Conservation (phyloP, 768 basidiomycete species). For the Hygrophoropsis aurantiaca region DNA sequence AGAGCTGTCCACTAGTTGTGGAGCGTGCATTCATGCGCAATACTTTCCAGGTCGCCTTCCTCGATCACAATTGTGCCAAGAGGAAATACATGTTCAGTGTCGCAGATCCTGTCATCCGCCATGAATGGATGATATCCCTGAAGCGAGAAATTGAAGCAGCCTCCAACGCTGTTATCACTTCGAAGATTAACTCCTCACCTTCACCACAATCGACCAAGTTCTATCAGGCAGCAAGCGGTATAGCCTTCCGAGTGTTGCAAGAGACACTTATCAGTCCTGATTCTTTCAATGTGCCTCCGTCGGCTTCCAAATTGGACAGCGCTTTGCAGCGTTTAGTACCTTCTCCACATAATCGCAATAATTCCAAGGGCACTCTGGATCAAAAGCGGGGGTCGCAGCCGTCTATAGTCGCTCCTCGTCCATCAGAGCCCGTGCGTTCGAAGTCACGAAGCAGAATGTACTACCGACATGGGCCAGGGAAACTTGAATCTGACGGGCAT, state of each 20-base stretch:
- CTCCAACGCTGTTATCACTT: slow-evolving; percentile 18
- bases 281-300: slow-evolving; percentile 13
- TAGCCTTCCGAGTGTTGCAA: slow-evolving; percentile 81
- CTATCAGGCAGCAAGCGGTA: slow-evolving; percentile 65
- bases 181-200: slow-evolving; percentile 34
- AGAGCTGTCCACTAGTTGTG: slow-evolving; percentile 74
- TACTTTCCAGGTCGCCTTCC: slow-evolving; percentile 91
- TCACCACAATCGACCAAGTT: slow-evolving; percentile 44
- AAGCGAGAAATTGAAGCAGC: slow-evolving; percentile 65
- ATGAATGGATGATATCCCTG: slow-evolving; percentile 71
- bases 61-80: slow-evolving; percentile 61
- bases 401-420: slow-evolving; percentile 21
- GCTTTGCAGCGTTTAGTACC: slow-evolving; percentile 33
- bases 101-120: slow-evolving; percentile 71
- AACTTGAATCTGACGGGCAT: slow-evolving; percentile 55
- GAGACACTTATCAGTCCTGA: slow-evolving; percentile 68
- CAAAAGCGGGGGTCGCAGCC: slow-evolving; percentile 14
- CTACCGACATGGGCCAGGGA: slow-evolving; percentile 61
- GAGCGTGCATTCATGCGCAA: slow-evolving; percentile 96
- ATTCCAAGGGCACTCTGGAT: slow-evolving; percentile 4
- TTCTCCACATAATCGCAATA: slow-evolving; percentile 4
- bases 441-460: slow-evolving; percentile 74
- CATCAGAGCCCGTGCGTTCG: slow-evolving; percentile 52
- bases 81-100: slow-evolving; percentile 96
- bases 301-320: slow-evolving; percentile 30